phyloP scores from a whole-genome alignment of 202 grass and related monocot genomes.

The Hordeum pubiflorum region DNA sequence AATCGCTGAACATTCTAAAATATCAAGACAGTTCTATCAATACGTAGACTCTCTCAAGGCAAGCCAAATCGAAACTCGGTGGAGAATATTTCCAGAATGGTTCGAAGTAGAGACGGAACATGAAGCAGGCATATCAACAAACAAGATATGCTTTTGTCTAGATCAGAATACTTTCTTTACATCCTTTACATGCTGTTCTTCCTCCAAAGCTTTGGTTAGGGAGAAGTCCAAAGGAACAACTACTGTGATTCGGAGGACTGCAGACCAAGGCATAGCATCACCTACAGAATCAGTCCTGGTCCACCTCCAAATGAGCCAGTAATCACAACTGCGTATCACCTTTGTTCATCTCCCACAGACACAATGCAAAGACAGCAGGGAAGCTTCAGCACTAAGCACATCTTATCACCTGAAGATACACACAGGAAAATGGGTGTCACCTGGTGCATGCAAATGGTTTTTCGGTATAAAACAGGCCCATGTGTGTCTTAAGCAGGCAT shows the following conservation, averaged over 20 bases:
- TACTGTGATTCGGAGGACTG: constrained; percentile 6
- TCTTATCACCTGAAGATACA: constrained; percentile 34
- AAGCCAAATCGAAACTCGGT: background rate
- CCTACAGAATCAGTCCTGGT: background rate
- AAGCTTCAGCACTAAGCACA: constrained; percentile 25
- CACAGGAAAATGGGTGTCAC: background rate
- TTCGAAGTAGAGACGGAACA: background rate
- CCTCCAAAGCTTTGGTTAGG: constrained; percentile 26
- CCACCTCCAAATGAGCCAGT: constrained; percentile 21
- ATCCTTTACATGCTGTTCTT: constrained; percentile 43
- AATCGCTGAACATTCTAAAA: too few species aligned
- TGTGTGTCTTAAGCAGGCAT: background rate
- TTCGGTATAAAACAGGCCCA: background rate
- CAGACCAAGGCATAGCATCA: background rate
- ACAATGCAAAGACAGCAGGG: constrained; percentile 29
- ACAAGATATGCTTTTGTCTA: constrained; percentile 20
- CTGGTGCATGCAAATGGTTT: background rate
- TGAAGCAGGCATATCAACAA: constrained; percentile 24
- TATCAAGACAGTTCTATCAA: too few species aligned
- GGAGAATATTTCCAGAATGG: background rate
- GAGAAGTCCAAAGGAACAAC: constrained; percentile 25
- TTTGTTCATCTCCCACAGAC: constrained; percentile 29
- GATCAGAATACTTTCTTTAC: constrained; percentile 37
- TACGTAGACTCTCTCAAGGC: too few species aligned
- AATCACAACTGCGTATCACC: constrained; percentile 24